Evolutionary conservation across 2,329 filamentous ascomycete genomes (phyloP), one percentile per base, ranked within the genome.

Genomic region (Bipolaris victoriae): DNA sequence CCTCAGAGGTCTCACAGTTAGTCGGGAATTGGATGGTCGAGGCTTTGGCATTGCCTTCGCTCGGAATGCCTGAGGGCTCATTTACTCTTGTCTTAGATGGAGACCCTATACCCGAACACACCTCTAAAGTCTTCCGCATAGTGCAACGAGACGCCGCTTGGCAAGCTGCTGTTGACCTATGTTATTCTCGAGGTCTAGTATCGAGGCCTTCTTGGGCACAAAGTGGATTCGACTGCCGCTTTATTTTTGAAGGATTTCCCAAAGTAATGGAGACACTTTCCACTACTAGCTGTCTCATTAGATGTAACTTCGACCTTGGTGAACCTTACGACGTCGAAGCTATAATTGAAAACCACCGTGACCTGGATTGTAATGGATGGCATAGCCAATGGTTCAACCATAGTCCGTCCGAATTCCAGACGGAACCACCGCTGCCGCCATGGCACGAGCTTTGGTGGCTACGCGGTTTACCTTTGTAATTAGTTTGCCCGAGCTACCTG

Each of bases 1-100:
- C 36, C 40, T 3, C 20, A 11, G 1, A 20, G 1, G 9, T 49
- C 22, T 31, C 47, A 40, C 5, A 5, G 7, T 15, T 4, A 11
- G 4, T 39, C 15, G 52, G 29, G 15, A 6, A 16, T 3, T 64
- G 56, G 59, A 49, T 62, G 11, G 24, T 33, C 13, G 61, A 64
- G 29, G 53, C 53, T 3, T 7, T 53, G 1, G 35, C 31, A 16
- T 45, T 61, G 7, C 43, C 35, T 3, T 39, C 39, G 1, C 43
- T 48, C 7, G 61, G 61, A 5, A 61, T 63, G 61, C 58, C 58
- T 2, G 2, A n/a, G 15, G 16, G 36, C 3, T 55, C 58, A 1
- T 63, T 49, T 31, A 49, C 43, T 2, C 41, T 64, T 13, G 35
- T 57, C 3, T 26, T 64, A 4, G 58, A 64, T 31, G 53, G 61